Percentiles rank a stretch among this genome's conserved stretches.
phyloP scores from a whole-genome alignment of 768 basidiomycete species.

The Chalciporus pseudorubinellus region DNA sequence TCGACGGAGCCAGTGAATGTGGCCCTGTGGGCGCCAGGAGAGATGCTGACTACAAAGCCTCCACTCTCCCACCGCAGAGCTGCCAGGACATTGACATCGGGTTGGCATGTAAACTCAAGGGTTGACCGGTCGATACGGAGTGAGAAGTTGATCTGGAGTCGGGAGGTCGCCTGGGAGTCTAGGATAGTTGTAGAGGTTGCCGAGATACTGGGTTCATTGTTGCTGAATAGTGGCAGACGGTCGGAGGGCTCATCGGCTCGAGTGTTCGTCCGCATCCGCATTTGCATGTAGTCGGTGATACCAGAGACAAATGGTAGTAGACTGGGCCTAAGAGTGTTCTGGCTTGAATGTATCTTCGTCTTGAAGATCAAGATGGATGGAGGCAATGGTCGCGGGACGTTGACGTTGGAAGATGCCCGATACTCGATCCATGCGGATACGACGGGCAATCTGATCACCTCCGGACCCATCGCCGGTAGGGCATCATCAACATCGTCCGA shows the following conservation, averaged over 20 bases:
- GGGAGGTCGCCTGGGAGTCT: slow-evolving; percentile 32
- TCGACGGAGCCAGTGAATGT: slow-evolving; percentile 78
- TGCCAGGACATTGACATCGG: slow-evolving; percentile 90
- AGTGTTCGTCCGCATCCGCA: slow-evolving; percentile 58
- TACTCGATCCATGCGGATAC: slow-evolving; percentile 85
- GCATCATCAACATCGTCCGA: slow-evolving; percentile 53
- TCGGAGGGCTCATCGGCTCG: slow-evolving; percentile 17
- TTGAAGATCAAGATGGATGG: slow-evolving; percentile 77
- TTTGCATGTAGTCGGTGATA: slow-evolving; percentile 66
- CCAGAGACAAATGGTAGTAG: slow-evolving; percentile 85
- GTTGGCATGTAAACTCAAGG: slow-evolving; percentile 82
- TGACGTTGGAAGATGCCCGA: slow-evolving; percentile 50
- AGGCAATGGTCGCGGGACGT: slow-evolving; percentile 38
- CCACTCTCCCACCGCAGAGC: slow-evolving; percentile 93
- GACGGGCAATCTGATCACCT: slow-evolving; percentile 69
- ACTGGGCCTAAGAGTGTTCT: slow-evolving; percentile 78
- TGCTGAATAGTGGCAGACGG: slow-evolving; percentile 10
- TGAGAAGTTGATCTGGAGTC: slow-evolving; percentile 78
- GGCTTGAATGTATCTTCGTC: slow-evolving; percentile 84
- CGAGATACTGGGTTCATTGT: slow-evolving; percentile 2
- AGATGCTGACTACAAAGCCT: slow-evolving; percentile 78
- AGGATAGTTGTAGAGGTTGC: slow-evolving; percentile 18
- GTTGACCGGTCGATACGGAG: slow-evolving; percentile 89
- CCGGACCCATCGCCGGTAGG: slow-evolving; percentile 46
- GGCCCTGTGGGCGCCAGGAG: slow-evolving; percentile 68